These are phyloP conservation scores for Neurospora africana DNA, from an alignment of 495 filamentous ascomycete species.

Conservation along the genomic window DNA sequence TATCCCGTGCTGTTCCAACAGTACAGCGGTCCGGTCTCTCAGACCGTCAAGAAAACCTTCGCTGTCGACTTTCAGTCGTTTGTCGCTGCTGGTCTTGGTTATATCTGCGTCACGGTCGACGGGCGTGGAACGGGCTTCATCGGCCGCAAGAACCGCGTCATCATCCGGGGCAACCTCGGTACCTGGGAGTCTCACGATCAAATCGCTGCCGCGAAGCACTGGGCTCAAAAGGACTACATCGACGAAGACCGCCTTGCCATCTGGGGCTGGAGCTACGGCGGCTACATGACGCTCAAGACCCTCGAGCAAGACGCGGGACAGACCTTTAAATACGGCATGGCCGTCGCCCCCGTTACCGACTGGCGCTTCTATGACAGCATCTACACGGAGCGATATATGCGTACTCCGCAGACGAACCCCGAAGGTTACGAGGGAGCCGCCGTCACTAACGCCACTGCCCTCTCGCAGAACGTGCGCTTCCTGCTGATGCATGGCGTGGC, in stretches of 20 bases:
- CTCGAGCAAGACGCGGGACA: constrained; percentile 79
- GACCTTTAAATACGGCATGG: constrained; percentile 95
- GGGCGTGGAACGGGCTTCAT: constrained; percentile 87
- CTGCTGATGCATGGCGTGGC: constrained; percentile 88
- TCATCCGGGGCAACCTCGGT: constrained; percentile 75
- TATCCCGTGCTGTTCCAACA: constrained; percentile 93
- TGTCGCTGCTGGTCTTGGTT: constrained; percentile 75
- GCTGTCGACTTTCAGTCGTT: constrained; percentile 84
- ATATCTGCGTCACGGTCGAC: constrained; percentile 92
- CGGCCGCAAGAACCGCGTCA: constrained; percentile 70
- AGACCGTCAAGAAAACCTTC: constrained; percentile 74
- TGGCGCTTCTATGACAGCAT: constrained; percentile 94
- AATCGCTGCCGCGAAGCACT: constrained; percentile 81
- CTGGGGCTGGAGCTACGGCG: constrained; percentile 98
- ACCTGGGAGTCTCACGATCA: constrained; percentile 81
- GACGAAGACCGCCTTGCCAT: constrained; percentile 76
- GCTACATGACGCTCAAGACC: constrained; percentile 95
- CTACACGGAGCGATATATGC: constrained; percentile 95
- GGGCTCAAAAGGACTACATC: constrained; percentile 72
- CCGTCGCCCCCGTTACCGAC: constrained; percentile 93
- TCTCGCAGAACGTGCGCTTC: constrained; percentile 70
- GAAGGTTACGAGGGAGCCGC: constrained; percentile 65
- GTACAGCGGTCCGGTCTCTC: constrained; percentile 85
- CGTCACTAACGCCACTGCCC: constrained; percentile 58
- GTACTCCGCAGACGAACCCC: constrained; percentile 72